Evolutionary conservation across 2,329 filamentous ascomycete genomes (phyloP).

Genomic region (Cercospora sp.): DNA sequence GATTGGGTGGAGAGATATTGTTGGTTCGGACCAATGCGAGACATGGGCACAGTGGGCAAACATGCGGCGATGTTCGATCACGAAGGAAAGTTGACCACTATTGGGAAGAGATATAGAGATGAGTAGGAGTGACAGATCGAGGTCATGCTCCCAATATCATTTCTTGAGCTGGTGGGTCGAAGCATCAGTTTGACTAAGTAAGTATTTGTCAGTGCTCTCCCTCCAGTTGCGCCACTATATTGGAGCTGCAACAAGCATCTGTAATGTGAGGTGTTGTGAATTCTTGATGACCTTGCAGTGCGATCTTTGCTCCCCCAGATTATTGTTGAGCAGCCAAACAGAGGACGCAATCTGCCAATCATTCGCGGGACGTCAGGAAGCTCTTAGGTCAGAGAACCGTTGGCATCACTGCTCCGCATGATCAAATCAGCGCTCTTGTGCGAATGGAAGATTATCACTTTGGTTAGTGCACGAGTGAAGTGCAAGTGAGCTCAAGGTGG

Average conservation of each 20-base stretch:
- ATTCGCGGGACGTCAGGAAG: background rate
- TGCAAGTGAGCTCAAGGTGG: background rate
- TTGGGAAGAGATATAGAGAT: constrained; percentile 38
- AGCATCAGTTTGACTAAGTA: no score
- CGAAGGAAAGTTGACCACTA: constrained; percentile 33
- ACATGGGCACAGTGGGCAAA: constrained; percentile 36
- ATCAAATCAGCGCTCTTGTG: background rate
- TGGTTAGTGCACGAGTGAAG: background rate
- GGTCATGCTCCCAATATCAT: background rate
- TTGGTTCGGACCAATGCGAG: constrained; percentile 38
- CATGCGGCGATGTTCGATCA: constrained; percentile 37
- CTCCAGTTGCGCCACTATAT: background rate
- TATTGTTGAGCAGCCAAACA: background rate
- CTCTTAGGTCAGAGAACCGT: background rate
- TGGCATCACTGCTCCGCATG: background rate
- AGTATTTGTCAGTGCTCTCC: background rate
- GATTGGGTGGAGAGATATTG: constrained; percentile 40
- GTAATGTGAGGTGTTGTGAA: background rate
- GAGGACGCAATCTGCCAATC: background rate
- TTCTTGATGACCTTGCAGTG: background rate
- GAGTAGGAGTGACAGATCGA: constrained; percentile 13
- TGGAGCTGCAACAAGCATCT: background rate
- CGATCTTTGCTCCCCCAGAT: background rate
- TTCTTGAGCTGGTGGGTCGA: no score
- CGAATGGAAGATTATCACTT: background rate